phyloP scores from a whole-genome alignment of 2,329 filamentous ascomycete species.

The Paraphaeosphaeria minitans region DNA sequence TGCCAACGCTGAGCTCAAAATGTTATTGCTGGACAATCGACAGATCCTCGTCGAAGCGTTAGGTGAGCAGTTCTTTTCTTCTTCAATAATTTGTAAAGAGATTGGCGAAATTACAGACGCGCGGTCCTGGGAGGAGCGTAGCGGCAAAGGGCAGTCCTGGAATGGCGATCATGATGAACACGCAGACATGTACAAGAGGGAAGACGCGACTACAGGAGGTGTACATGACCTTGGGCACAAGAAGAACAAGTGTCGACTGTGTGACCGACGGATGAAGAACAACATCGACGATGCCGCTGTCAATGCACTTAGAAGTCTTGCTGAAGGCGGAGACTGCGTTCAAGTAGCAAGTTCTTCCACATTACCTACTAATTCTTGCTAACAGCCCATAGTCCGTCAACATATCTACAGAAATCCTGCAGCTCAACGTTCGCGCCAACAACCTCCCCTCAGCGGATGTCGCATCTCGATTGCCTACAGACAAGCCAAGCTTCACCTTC shows the following conservation, averaged over 20 bases:
- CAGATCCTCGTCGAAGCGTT: slow-evolving; percentile 19
- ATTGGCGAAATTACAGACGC: slow-evolving; percentile 31
- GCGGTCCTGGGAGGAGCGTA: slow-evolving; percentile 34
- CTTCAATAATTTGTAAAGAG: slow-evolving; percentile 35
- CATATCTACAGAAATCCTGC: slow-evolving; percentile 22
- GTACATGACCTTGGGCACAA: slow-evolving; percentile 27
- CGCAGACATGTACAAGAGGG: not conserved
- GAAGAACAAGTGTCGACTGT: slow-evolving; percentile 35
- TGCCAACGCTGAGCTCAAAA: slow-evolving; percentile 15
- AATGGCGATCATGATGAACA: not conserved
- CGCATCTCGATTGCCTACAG: slow-evolving; percentile 17
- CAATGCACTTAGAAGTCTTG: slow-evolving; percentile 22
- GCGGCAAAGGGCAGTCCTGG: slow-evolving; percentile 6
- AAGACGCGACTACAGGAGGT: not conserved
- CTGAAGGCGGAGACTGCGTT: slow-evolving; percentile 18
- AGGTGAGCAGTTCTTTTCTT: slow-evolving; percentile 20
- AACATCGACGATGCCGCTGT: slow-evolving; percentile 25
- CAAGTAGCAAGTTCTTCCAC: slow-evolving; percentile 25
- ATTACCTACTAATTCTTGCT: not conserved
- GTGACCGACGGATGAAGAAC: slow-evolving; percentile 42
- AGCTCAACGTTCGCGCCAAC: slow-evolving; percentile 14
- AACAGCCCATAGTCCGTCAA: slow-evolving; percentile 23
- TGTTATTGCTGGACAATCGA: slow-evolving; percentile 20
- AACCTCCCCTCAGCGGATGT: slow-evolving; percentile 12
- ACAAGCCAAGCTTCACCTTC: slow-evolving; percentile 33